Evolutionary conservation across 2,329 filamentous ascomycete species (phyloP), one percentile per base, ranked within the genome.

Genomic region (Trichoderma afroharzianum): DNA sequence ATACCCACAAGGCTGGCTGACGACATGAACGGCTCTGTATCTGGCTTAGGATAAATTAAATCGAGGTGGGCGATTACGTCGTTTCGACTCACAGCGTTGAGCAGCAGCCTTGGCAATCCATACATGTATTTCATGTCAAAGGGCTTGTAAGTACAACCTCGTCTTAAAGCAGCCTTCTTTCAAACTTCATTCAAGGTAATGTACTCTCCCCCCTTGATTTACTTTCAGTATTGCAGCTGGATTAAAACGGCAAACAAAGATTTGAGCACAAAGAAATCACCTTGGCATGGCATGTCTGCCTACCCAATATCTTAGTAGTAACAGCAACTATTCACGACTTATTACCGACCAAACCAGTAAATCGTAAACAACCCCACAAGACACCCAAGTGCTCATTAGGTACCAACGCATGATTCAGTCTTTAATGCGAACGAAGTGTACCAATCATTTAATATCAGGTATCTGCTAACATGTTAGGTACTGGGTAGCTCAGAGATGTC

Each of bases 1-100:
- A 69, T 39, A 47, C n/a, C 67, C 57, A 69, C 57, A 26, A 62
- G 57, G 21, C 57, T 69, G 57, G 43, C 39, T 36, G 57, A 61
- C 18, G 28, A 33, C 39, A 62, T 36, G 28, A 59, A 68, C 32
- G 47, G 24, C 57, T 18, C n/a, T 32, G 12, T 9, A 24, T 24
- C 18, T 68, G 39, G 32, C 39, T 28, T 28, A 36, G 30, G 21
- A 18, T 33, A 24, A 14, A 24, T 28, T 28, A 30, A 28, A 43
- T 63, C 33, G 32, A n/a, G 0, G 24, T 26, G 33, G 14, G 15
- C 36, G 21, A 39, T 26, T 43, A 62, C 24, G 28, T 59, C 47
- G 30, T 18, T n/a, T 14, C 55, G 28, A 59, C 26, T 59, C 55
- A 59, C 11, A 32, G n/a, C 8, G 26, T 53, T 24, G 53, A 57